Base-by-base conservation (phyloP, 2,329 filamentous ascomycete species). In the Venturiaceae sp. region DNA sequence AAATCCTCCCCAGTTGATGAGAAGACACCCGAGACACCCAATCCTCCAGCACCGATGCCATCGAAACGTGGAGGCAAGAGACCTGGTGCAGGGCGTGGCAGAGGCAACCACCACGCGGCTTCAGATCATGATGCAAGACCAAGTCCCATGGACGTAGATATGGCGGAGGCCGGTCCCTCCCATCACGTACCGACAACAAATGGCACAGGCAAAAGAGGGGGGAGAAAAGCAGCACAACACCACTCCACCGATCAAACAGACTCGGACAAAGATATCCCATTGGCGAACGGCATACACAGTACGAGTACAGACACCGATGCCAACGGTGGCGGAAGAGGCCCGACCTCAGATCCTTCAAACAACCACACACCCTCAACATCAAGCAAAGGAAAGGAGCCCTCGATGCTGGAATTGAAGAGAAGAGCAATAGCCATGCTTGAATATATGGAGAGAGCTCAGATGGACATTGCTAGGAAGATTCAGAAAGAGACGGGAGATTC, bases 391-490 rank as follows among this genome's bases (percentile, higher is more conserved):
- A 53, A 58, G 23, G 55, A 57, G n/a, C 58, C 52, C 5, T 30
- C 34, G 6, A 59, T 60, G 58, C 39, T 33, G 33, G 58, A 60
- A 16, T 28, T 60, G 32, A 60, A 59, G 58, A 34, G 55, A 23
- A 58, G 58, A 8, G 58, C 58, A 14, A 44, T 56, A 32, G 32
- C 33, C 11, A 60, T 60, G 58, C 23, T 60, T n/a, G 58, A 60
- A 5, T 60, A 46, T 16, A 44, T 60, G 39, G 56, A 59, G 9
- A 50, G 56, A n/a, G 58, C 58, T 58, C 61, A 53, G 66, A 62
- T 6, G 64, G 55, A 58, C 41, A 68, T 52, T 46, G 60, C 21
- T 58, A 58, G 19, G 39, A 63, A 64, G 41, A 14, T 50, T 13
- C 44, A 50, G 44, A 50, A 50, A 50, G 44, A 50, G 7, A 6